Conservation (phyloP, 2,329 filamentous ascomycete species). For the Lasiodiplodia hormozganensis region DNA sequence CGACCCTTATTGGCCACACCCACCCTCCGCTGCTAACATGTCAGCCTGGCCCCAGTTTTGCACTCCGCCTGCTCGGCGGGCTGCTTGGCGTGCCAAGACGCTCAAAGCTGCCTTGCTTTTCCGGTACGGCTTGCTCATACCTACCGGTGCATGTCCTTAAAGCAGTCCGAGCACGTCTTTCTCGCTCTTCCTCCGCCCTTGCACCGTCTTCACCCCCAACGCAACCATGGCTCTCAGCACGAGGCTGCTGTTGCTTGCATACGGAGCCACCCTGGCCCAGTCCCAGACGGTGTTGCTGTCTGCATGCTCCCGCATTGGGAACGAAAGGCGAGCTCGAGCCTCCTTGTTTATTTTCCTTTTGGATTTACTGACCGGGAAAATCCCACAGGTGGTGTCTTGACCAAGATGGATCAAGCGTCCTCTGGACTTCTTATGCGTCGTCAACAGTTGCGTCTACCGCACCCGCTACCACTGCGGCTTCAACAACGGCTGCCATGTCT, state of each 20-base stretch:
- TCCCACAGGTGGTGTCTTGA: constrained; percentile 3
- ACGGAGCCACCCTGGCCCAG: not conserved
- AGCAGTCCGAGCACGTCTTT: not conserved
- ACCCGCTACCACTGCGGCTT: not conserved
- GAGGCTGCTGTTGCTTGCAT: constrained; percentile 1
- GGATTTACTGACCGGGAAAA: not conserved
- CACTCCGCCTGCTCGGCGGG: constrained; percentile 12
- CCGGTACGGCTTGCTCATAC: not conserved
- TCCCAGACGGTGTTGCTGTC: constrained; percentile 11
- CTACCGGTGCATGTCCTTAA: not conserved
- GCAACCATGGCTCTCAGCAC: not conserved
- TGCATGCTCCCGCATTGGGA: not conserved
- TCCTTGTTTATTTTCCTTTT: not conserved
- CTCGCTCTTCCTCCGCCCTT: not conserved
- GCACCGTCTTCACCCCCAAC: not conserved
- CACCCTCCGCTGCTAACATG: not conserved
- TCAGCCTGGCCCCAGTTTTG: constrained; percentile 6
- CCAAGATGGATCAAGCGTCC: constrained; percentile 2
- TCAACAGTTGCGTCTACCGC: not conserved
- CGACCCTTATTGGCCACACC: not conserved
- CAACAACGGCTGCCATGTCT: not conserved
- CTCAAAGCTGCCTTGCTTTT: not conserved
- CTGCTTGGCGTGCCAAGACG: constrained; percentile 13
- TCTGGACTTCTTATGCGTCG: constrained; percentile 5
- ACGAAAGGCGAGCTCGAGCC: not conserved